A percentile compares a stretch with the other conserved stretches of the same genome.
Evolutionary conservation across 179 eudicot genomes (phyloP).

Genomic region (Beta corolliflora): DNA sequence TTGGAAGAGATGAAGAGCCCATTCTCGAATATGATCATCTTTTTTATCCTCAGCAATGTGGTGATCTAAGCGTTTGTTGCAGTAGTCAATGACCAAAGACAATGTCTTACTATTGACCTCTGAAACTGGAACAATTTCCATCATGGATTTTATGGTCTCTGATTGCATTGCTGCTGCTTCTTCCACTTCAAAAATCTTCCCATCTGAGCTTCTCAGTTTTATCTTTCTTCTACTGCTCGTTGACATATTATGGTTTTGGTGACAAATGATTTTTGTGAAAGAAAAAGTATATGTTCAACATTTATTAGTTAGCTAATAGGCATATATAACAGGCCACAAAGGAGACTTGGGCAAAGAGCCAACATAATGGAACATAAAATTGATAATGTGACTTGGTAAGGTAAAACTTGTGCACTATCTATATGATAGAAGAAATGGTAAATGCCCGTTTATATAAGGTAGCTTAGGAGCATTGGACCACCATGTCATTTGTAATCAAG

Average conservation of each 20-base stretch:
- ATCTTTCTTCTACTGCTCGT: constrained; percentile 11
- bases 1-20: constrained; percentile 26
- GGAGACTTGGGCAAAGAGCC: not conserved
- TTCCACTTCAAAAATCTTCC: constrained; percentile 32
- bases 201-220: constrained; percentile 33
- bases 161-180: constrained; percentile 23
- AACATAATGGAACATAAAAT: not conserved
- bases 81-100: constrained; percentile 30
- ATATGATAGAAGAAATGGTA: not conserved
- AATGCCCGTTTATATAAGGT: too few relatives aligned
- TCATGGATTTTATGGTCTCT: constrained; percentile 27
- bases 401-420: not conserved
- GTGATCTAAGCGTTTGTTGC: constrained; percentile 14
- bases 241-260: not conserved
- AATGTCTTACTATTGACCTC: constrained; percentile 30
- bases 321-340: not conserved
- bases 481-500: too few relatives aligned
- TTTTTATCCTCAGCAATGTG: not conserved
- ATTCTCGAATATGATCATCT: constrained; percentile 13
- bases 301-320: not conserved
- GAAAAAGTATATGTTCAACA: not conserved
- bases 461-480: too few relatives aligned
- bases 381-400: constrained; percentile 8
- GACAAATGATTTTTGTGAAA: too few relatives aligned
- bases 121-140: constrained; percentile 26